Evolutionary conservation across 176 grass and related monocot species (phyloP).

Genomic region (Aegilops umbellulata): DNA sequence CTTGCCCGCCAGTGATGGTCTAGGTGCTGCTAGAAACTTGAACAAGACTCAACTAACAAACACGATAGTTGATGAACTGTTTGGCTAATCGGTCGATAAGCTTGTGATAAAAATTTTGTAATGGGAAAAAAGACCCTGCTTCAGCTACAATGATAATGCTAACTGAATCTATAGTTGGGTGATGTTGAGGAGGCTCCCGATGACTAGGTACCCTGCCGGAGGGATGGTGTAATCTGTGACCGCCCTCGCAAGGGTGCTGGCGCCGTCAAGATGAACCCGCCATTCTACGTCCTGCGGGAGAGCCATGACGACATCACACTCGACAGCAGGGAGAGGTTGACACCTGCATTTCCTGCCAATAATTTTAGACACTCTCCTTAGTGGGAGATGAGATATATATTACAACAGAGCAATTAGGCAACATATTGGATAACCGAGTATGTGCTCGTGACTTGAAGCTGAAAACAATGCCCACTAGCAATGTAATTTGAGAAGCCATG

Average conservation of each 20-base stretch:
- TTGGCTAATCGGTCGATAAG: no score
- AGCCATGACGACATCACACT: constrained; percentile 87
- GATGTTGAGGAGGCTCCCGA: constrained; percentile 72
- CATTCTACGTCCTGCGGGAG: constrained; percentile 69
- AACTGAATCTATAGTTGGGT: constrained; percentile 32
- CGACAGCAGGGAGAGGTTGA: constrained; percentile 81
- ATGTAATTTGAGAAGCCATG: no score
- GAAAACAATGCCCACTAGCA: no score
- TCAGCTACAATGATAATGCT: no score
- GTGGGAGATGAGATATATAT: background rate
- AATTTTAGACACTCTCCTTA: background rate
- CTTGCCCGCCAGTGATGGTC: no score
- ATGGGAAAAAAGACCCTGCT: no score
- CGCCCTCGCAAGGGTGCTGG: constrained; percentile 77
- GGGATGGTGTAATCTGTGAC: constrained; percentile 78
- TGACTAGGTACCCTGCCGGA: constrained; percentile 52
- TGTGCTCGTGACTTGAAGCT: no score
- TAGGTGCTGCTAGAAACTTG: no score
- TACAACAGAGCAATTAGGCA: no score
- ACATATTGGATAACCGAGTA: no score
- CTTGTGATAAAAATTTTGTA: background rate
- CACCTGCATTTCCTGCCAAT: constrained; percentile 38
- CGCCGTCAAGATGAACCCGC: constrained; percentile 68
- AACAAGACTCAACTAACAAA: no score
- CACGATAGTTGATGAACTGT: no score